These are phyloP conservation scores for Phaeosphaeria sp. DNA, from an alignment of 2,329 filamentous ascomycete genomes.

Conservation along the genomic window DNA sequence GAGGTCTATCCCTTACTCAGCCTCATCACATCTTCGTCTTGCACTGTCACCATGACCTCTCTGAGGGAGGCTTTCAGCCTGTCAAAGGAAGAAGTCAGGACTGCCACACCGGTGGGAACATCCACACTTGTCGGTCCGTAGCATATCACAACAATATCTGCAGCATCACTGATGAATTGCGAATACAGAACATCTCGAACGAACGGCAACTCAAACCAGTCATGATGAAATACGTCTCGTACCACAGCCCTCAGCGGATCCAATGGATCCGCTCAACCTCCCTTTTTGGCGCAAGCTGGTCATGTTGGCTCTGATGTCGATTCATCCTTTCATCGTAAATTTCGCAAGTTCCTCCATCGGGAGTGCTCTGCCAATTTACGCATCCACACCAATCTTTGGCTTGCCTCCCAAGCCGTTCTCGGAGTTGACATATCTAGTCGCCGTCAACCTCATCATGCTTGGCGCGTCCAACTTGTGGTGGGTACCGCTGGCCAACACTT, in stretches of 20 bases:
- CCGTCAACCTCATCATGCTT: constrained; percentile 49
- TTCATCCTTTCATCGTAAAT: constrained; percentile 48
- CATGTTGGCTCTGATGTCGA: constrained; percentile 46
- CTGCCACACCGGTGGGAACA: constrained; percentile 50
- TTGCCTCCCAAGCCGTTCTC: constrained; percentile 39
- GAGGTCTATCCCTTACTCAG: not conserved
- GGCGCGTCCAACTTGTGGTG: constrained; percentile 50
- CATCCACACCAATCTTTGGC: constrained; percentile 38
- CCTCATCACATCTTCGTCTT: not conserved
- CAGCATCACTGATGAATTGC: constrained; percentile 3
- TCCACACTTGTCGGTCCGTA: constrained; percentile 46
- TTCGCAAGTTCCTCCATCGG: constrained; percentile 46
- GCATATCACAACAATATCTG: not conserved
- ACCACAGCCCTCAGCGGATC: constrained; percentile 48
- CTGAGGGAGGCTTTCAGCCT: constrained; percentile 46
- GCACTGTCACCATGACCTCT: constrained; percentile 36
- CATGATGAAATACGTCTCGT: constrained; percentile 48
- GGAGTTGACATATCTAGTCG: constrained; percentile 45
- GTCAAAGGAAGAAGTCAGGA: constrained; percentile 48
- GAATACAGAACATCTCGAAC: constrained; percentile 35
- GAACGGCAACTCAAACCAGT: constrained; percentile 36
- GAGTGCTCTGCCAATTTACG: constrained; percentile 45
- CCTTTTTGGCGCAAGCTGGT: constrained; percentile 43
- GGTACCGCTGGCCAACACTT: constrained; percentile 51
- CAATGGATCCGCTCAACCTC: constrained; percentile 52